Evolutionary conservation across 2,329 filamentous ascomycete species (phyloP), one percentile per base, ranked within the genome.

Genomic region (Apiospora pterosperma): DNA sequence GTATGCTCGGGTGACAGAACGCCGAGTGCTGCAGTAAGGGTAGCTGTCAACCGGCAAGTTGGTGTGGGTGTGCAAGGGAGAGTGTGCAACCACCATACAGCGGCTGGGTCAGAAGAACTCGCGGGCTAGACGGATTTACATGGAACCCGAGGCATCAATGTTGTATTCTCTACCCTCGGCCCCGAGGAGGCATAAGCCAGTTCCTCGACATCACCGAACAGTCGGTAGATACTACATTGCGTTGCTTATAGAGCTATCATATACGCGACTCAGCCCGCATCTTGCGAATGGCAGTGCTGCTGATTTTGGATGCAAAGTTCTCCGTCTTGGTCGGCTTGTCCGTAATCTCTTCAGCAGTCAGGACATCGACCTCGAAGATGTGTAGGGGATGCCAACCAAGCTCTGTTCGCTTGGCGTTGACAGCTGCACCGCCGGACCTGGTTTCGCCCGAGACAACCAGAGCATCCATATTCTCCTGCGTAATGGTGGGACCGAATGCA

Each of bases 371-470:
- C 75, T 97, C 94, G 71, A 93, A 97, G 0, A 96, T 86, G 31
- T 93, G 88, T 42, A 99, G 81, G 28, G 82, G 77, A 39, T 82
- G 80, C 93, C 93, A 97, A 2, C 91, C 92, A 66, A 89, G 90
- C 70, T 92, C 90, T 34, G 73, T 79, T 55, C 96, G 86, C 75
- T 90, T 92, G n/a, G 90, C 85, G 74, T 99, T 99, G 69, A 99
- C 92, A 0, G 92, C 92, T 65, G 87, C 82, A 5, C 94, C 96
- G 38, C 96, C 96, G 1, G 88, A 84, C 62, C 92, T 86, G 19
- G 96, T 98, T 81, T 99, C 96, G 14, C 87, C 90, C 6, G 94
- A 97, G 6, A 98, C 89, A 3, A 97, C 90, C 63, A 99, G 83
- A 0, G 90, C 92, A 55, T 91, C 88, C 67, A 98, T 90, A 36